Conservation (phyloP, 257 asterid genomes). For the Lycium ferocissimum region DNA sequence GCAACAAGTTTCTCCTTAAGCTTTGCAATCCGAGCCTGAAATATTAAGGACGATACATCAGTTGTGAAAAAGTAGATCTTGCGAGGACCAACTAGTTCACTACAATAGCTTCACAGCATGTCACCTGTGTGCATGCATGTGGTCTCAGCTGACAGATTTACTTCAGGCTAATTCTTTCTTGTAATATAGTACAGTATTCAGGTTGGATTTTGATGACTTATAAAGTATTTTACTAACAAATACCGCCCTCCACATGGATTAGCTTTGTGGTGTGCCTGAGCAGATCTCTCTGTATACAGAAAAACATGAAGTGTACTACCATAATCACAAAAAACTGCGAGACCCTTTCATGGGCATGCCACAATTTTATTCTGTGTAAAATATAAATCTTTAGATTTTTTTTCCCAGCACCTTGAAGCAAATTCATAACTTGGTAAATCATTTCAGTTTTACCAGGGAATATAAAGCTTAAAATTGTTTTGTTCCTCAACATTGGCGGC, state of each 20-base stretch:
- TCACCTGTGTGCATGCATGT: background rate
- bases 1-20: slow-evolving; percentile 63
- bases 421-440: background rate
- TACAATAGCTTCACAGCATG: background rate
- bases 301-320: background rate
- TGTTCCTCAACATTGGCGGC: background rate
- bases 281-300: background rate
- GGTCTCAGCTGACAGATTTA: background rate
- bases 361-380: background rate
- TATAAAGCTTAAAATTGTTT: background rate
- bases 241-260: background rate
- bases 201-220: background rate
- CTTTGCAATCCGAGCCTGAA: slow-evolving; percentile 70
- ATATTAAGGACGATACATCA: slow-evolving; percentile 29
- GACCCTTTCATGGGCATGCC: background rate
- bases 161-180: slow-evolving; percentile 1
- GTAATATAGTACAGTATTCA: background rate
- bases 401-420: slow-evolving; percentile 3
- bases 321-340: background rate
- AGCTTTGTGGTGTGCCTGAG: slow-evolving; percentile 16
- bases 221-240: background rate
- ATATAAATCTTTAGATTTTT: background rate
- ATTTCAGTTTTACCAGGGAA: background rate
- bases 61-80: background rate
- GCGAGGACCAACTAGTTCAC: background rate